Conservation (phyloP, 1,284 basidiomycete genomes). For the Heterobasidion irregulare region DNA sequence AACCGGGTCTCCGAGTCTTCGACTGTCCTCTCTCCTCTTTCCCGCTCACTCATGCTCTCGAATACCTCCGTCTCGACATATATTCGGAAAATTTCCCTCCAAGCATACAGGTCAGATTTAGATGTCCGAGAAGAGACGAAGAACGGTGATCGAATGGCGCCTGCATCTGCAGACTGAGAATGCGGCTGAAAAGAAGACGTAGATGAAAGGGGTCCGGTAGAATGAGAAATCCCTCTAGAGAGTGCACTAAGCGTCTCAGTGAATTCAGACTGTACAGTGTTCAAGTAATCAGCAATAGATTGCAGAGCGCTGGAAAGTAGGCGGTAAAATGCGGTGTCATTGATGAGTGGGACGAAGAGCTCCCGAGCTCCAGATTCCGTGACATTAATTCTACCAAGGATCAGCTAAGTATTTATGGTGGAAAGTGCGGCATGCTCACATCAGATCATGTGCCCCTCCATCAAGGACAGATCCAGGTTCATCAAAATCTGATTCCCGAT, state of each 20-base stretch:
- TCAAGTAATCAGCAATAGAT: conserved; percentile 60
- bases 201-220: conserved; percentile 52
- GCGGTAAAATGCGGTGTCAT: conserved; percentile 80
- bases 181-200: conserved; percentile 36
- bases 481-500: not conserved
- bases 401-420: not conserved
- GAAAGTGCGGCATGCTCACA: not conserved
- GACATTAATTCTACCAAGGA: not conserved
- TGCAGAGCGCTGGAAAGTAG: conserved; percentile 69
- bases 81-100: conserved; percentile 86
- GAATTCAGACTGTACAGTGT: conserved; percentile 58
- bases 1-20: conserved; percentile 73
- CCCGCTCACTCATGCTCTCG: conserved; percentile 68
- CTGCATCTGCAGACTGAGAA: conserved; percentile 35
- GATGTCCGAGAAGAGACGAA: conserved; percentile 8
- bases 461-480: not conserved
- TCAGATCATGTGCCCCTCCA: not conserved
- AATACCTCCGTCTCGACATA: conserved; percentile 89
- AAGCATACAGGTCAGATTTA: conserved; percentile 75
- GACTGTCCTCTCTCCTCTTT: conserved; percentile 66
- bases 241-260: conserved; percentile 51
- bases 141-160: conserved; percentile 21
- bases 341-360: conserved; percentile 73
- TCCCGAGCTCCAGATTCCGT: conserved; percentile 28
- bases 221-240: conserved; percentile 48